Conservation (phyloP, 2,329 filamentous ascomycete species). For the Seiridium unicorne region DNA sequence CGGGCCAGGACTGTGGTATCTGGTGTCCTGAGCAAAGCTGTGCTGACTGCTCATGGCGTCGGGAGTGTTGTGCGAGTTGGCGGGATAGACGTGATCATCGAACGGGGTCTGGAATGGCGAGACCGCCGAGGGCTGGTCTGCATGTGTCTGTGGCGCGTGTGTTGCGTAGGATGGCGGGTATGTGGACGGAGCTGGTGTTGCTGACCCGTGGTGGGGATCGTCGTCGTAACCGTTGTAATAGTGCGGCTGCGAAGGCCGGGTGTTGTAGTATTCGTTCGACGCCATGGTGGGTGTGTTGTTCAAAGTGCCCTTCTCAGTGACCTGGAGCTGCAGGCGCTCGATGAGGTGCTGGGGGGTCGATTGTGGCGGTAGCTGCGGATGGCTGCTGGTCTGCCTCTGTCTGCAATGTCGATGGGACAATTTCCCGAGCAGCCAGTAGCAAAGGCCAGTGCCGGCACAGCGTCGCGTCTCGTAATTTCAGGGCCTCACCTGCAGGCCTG, state of each 20-base stretch:
- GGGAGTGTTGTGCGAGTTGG: slow-evolving; percentile 34
- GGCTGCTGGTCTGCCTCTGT: too few relatives aligned
- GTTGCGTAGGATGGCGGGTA: slow-evolving; percentile 42
- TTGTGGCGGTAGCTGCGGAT: not conserved
- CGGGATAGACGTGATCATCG: slow-evolving; percentile 65
- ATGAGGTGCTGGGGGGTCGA: too few relatives aligned
- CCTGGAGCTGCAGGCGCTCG: too few relatives aligned
- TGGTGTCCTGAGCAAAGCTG: slow-evolving; percentile 51
- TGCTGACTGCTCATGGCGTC: slow-evolving; percentile 35
- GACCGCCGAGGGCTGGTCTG: slow-evolving; percentile 29
- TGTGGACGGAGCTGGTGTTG: slow-evolving; percentile 39
- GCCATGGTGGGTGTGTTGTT: slow-evolving; percentile 45
- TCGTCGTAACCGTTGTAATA: slow-evolving; percentile 5
- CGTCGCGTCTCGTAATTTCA: not conserved
- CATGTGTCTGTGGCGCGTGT: slow-evolving; percentile 28
- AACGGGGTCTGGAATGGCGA: slow-evolving; percentile 67
- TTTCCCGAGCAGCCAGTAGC: not conserved
- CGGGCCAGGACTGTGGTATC: slow-evolving; percentile 51
- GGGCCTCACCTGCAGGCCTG: not conserved
- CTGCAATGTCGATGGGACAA: too few relatives aligned
- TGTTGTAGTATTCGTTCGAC: slow-evolving; percentile 65
- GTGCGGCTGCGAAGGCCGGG: slow-evolving; percentile 32
- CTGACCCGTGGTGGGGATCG: slow-evolving; percentile 20
- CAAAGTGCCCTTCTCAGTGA: slow-evolving; percentile 5
- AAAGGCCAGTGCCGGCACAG: not conserved